Evolutionary conservation across 2,329 filamentous ascomycete genomes (phyloP).

Genomic region (Diaporthe sp.): DNA sequence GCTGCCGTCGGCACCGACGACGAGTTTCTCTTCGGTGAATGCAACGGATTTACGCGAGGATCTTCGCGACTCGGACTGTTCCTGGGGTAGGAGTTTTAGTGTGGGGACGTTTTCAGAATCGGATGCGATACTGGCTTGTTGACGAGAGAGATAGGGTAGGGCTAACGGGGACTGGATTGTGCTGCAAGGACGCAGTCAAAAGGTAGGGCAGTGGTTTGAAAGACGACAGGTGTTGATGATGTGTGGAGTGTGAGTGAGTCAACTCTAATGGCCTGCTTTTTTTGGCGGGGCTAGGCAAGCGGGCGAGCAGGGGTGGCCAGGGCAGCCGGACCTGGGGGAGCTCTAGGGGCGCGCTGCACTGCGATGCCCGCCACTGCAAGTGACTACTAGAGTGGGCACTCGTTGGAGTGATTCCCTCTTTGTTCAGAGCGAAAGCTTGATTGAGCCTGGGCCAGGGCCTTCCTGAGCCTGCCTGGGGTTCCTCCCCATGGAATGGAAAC

Average conservation of each 20-base stretch:
- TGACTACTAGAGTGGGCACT: constrained; percentile 17
- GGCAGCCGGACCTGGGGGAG: constrained; percentile 16
- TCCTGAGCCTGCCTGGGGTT: background rate
- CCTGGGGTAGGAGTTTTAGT: constrained; percentile 43
- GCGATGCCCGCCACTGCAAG: background rate
- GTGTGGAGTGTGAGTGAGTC: constrained; percentile 37
- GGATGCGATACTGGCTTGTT: constrained; percentile 27
- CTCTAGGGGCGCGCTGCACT: background rate
- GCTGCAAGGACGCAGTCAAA: constrained; percentile 1
- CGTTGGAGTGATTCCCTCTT: background rate
- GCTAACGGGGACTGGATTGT: background rate
- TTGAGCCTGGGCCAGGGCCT: background rate
- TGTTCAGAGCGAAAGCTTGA: background rate
- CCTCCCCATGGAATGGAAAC: background rate
- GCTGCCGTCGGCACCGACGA: constrained; percentile 91
- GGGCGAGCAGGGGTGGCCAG: constrained; percentile 17
- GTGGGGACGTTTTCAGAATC: constrained; percentile 5
- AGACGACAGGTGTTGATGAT: constrained; percentile 36
- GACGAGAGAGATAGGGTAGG: background rate
- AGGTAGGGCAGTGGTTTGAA: constrained; percentile 22
- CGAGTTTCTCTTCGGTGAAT: constrained; percentile 87
- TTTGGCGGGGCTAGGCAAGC: constrained; percentile 37
- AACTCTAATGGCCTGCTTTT: constrained; percentile 36
- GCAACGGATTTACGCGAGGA: constrained; percentile 89
- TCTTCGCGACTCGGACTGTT: constrained; percentile 67